Evolutionary conservation across 768 basidiomycete genomes (phyloP).

Genomic region (Tylopilus intermedius): DNA sequence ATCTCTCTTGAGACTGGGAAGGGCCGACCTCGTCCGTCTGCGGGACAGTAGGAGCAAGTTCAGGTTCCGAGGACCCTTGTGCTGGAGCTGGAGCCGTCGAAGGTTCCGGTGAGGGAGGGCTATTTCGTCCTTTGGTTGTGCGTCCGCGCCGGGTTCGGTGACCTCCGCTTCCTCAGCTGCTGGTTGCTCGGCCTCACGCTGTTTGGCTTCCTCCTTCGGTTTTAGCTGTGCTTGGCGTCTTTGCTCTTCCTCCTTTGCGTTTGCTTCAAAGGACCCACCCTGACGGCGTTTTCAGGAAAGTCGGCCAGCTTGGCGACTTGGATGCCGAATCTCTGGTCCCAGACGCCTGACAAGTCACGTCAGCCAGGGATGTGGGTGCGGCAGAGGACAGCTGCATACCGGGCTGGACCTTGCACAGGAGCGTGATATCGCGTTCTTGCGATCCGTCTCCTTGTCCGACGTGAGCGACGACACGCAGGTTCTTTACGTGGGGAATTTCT

Average conservation of each 20-base stretch:
- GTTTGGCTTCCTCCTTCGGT: slow-evolving; percentile 44
- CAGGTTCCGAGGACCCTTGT: slow-evolving; percentile 14
- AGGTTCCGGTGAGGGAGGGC: slow-evolving; percentile 11
- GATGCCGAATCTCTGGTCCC: slow-evolving; percentile 97
- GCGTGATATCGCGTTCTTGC: slow-evolving; percentile 71
- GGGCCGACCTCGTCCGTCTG: slow-evolving; percentile 25
- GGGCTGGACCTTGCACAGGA: slow-evolving; percentile 69
- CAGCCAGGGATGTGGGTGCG: neutral
- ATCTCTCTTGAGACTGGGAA: slow-evolving; percentile 49
- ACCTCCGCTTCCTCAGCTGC: slow-evolving; percentile 32
- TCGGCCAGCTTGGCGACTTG: slow-evolving; percentile 97
- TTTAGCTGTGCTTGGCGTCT: slow-evolving; percentile 45
- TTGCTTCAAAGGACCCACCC: slow-evolving; percentile 56
- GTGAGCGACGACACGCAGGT: slow-evolving; percentile 93
- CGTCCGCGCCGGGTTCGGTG: slow-evolving; percentile 25
- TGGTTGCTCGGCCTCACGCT: slow-evolving; percentile 34
- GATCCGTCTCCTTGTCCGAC: slow-evolving; percentile 51
- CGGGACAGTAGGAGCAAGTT: slow-evolving; percentile 15
- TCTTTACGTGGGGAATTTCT: slow-evolving; percentile 82
- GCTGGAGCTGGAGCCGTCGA: slow-evolving; percentile 1
- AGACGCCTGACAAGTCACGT: slow-evolving; percentile 53
- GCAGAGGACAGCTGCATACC: slow-evolving; percentile 44
- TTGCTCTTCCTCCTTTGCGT: slow-evolving; percentile 38
- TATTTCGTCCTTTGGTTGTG: slow-evolving; percentile 13
- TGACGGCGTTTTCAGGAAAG: slow-evolving; percentile 92